Evolutionary conservation across 2,329 filamentous ascomycete genomes (phyloP).

Genomic region (Annulohypoxylon truncatum): DNA sequence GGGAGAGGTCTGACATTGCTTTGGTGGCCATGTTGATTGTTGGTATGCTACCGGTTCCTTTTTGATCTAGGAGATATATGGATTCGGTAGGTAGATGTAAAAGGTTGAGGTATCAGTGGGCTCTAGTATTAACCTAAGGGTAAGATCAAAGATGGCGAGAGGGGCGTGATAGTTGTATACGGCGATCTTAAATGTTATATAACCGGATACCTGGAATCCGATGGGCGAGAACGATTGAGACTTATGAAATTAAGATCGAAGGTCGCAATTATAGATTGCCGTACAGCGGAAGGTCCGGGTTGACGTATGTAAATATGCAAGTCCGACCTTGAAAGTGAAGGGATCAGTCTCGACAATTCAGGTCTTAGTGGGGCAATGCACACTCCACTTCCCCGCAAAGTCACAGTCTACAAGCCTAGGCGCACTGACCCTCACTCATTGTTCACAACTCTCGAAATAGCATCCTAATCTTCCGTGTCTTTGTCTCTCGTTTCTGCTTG

Average conservation of each 20-base stretch:
- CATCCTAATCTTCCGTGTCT: neutral
- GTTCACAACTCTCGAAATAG: conserved; percentile 4
- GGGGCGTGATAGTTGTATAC: neutral
- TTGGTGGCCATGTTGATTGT: conserved; percentile 38
- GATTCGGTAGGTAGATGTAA: neutral
- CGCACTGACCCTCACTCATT: conserved; percentile 3
- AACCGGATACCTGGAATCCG: neutral
- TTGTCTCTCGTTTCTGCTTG: neutral
- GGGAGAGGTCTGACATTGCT: conserved; percentile 49
- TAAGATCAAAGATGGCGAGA: neutral
- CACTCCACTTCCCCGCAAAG: conserved; percentile 42
- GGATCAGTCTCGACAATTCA: conserved; percentile 13
- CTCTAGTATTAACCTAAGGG: neutral
- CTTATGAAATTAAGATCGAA: conserved; percentile 21
- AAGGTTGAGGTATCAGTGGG: neutral
- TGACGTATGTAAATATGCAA: conserved; percentile 33
- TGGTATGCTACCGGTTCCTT: neutral
- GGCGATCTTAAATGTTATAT: conserved; percentile 1
- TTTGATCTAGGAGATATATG: neutral
- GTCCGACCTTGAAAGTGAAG: conserved; percentile 16
- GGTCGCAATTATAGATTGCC: conserved; percentile 33
- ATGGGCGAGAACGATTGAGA: neutral
- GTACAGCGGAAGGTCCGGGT: conserved; percentile 16
- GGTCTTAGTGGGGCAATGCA: neutral
- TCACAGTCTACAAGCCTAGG: conserved; percentile 5